Evolutionary conservation across 1,139 yeast species (phyloP).

Genomic region (Scheffersomyces parashehatae): DNA sequence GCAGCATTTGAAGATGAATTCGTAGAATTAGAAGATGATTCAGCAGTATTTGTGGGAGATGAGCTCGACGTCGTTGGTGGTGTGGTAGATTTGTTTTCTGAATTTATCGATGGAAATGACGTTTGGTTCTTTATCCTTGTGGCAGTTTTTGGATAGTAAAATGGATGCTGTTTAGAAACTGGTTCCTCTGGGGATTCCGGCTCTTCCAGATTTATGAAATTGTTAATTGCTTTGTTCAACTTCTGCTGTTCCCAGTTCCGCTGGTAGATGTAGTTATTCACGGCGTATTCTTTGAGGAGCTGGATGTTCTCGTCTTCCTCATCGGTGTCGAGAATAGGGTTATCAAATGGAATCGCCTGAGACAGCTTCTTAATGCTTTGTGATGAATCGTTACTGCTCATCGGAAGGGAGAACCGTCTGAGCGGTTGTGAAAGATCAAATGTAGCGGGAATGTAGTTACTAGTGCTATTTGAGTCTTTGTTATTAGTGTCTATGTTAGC

Average conservation of each 20-base stretch:
- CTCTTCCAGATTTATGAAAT: conserved; percentile 4
- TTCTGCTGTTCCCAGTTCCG: conserved; percentile 14
- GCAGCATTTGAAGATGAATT: not conserved
- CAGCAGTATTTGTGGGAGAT: not conserved
- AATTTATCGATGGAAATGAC: not conserved
- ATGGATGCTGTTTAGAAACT: not conserved
- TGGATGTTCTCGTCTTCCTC: conserved; percentile 12
- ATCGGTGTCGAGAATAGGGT: conserved; percentile 2
- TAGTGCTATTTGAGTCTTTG: conserved; percentile 1
- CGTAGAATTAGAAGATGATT: not conserved
- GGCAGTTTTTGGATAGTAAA: conserved; percentile 6
- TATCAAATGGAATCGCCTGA: conserved; percentile 1
- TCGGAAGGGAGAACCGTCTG: conserved; percentile 28
- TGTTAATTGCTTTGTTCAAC: conserved; percentile 7
- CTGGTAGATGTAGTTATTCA: conserved; percentile 17
- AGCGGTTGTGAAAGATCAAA: conserved; percentile 42
- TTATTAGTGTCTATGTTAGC: not conserved
- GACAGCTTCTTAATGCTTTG: conserved; percentile 2
- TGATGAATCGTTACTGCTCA: conserved; percentile 5
- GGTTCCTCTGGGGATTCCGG: not conserved
- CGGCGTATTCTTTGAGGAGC: conserved; percentile 15
- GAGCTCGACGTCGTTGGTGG: not conserved
- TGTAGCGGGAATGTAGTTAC: conserved; percentile 39
- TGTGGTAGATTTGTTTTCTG: not conserved
- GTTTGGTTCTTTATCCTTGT: conserved; percentile 4